A percentile compares a stretch with the other conserved stretches of the same genome.
Evolutionary conservation across 352 stramenopile species (phyloP).

Genomic region (Lagenidium sp.): DNA sequence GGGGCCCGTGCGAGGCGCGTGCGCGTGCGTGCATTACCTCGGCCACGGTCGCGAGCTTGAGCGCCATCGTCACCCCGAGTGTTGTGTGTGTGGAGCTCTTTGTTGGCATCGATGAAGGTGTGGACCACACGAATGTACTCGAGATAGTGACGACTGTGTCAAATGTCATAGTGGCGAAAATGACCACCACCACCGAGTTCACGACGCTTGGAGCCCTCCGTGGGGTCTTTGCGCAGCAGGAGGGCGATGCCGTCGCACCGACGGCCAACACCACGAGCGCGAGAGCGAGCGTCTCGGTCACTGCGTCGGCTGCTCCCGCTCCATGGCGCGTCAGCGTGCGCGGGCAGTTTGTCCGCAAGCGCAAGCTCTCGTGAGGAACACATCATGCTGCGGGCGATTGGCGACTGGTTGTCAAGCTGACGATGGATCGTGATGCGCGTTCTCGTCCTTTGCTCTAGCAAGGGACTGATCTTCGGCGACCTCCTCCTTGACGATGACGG

Average conservation of each 20-base stretch:
- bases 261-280: background rate
- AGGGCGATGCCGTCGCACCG: background rate
- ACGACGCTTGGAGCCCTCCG: constrained; percentile 16
- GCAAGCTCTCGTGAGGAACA: constrained; percentile 67
- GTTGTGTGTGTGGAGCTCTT: background rate
- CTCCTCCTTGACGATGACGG: constrained; percentile 58
- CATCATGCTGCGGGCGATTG: background rate
- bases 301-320: too few relatives aligned
- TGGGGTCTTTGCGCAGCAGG: constrained; percentile 7
- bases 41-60: constrained; percentile 45
- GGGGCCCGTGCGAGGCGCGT: too few relatives aligned
- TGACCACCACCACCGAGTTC: too few relatives aligned
- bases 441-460: constrained; percentile 23
- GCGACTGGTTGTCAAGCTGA: background rate
- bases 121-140: background rate
- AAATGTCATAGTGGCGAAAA: too few relatives aligned
- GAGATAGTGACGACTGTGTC: background rate
- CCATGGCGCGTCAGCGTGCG: constrained; percentile 26
- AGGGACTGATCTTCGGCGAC: constrained; percentile 76
- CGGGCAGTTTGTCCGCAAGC: constrained; percentile 70
- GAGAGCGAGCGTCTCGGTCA: background rate
- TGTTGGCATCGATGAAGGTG: too few relatives aligned
- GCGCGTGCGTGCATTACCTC: too few relatives aligned
- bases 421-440: background rate
- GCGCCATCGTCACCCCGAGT: constrained; percentile 28